Conservation (phyloP, 2,329 filamentous ascomycete genomes). For the Camptophora hylomeconis region DNA sequence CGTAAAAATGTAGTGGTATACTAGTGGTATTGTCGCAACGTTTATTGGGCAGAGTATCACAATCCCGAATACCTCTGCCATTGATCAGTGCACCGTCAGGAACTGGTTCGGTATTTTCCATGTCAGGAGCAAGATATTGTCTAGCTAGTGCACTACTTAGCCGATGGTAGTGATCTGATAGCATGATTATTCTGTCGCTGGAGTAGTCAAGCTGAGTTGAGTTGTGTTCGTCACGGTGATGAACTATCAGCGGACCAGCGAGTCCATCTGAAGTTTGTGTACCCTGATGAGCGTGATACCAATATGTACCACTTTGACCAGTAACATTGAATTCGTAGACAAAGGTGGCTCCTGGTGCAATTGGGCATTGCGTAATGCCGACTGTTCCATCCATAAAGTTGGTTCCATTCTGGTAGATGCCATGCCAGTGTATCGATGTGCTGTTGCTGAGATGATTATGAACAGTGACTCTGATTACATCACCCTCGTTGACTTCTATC, state of each 20-base stretch:
- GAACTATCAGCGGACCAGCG: conserved; percentile 51
- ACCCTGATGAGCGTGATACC: conserved; percentile 55
- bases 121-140: conserved; percentile 43
- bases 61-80: conserved; percentile 47
- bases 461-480: conserved; percentile 55
- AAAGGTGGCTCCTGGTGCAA: conserved; percentile 48
- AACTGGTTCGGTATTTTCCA: conserved; percentile 50
- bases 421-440: conserved; percentile 62
- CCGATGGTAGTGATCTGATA: conserved; percentile 67
- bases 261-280: conserved; percentile 55
- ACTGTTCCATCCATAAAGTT: conserved; percentile 61
- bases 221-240: conserved; percentile 42
- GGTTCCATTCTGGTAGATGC: conserved; percentile 63
- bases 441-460: conserved; percentile 53
- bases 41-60: too few relatives aligned
- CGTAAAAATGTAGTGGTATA: too few relatives aligned
- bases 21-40: too few relatives aligned
- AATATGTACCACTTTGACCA: conserved; percentile 41
- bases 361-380: conserved; percentile 54
- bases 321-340: conserved; percentile 54
- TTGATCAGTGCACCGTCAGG: conserved; percentile 54
- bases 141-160: too few relatives aligned
- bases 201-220: conserved; percentile 41
- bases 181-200: conserved; percentile 49
- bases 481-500: conserved; percentile 59